Conservation (phyloP, 768 basidiomycete species). For the Royoungia palumana region DNA sequence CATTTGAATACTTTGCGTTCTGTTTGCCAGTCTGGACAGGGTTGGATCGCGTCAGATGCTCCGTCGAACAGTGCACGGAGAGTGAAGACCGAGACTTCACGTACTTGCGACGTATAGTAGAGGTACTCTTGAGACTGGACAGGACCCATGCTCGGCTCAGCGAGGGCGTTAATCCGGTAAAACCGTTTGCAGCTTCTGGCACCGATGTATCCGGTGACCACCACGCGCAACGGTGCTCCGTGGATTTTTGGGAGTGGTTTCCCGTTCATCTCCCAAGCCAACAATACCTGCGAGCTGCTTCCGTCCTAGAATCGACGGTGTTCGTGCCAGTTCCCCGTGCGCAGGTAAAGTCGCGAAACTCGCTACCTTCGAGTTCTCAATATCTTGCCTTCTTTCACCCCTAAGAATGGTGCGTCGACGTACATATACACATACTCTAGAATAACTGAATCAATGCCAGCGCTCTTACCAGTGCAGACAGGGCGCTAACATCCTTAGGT, state of each 20-base stretch:
- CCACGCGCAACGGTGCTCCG: conserved; percentile 47
- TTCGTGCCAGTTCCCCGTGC: too few species aligned
- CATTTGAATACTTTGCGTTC: conserved; percentile 49
- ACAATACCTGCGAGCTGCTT: conserved; percentile 32
- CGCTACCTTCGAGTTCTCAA: too few species aligned
- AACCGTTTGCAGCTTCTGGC: conserved; percentile 55
- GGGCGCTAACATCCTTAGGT: too few species aligned
- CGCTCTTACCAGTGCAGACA: too few species aligned
- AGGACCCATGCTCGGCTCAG: conserved; percentile 47
- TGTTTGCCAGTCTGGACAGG: conserved; percentile 38
- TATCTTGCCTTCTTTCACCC: too few species aligned
- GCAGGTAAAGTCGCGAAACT: too few species aligned
- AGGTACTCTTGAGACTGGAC: conserved; percentile 53
- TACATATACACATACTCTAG: too few species aligned
- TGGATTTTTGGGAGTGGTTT: conserved; percentile 47
- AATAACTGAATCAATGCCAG: too few species aligned
- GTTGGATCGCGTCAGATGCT: not conserved
- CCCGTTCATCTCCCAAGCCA: conserved; percentile 17
- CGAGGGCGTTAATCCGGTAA: conserved; percentile 48
- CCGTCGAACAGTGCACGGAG: not conserved
- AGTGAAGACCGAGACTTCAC: conserved; percentile 6
- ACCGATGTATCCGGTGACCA: conserved; percentile 54
- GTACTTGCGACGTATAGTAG: conserved; percentile 49
- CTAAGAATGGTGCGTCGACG: too few species aligned
- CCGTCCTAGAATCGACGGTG: too few species aligned